These are phyloP conservation scores for Gaertneriomyces sp. DNA, from an alignment of 192 early-diverging fungal genomes.

Conservation along the genomic window DNA sequence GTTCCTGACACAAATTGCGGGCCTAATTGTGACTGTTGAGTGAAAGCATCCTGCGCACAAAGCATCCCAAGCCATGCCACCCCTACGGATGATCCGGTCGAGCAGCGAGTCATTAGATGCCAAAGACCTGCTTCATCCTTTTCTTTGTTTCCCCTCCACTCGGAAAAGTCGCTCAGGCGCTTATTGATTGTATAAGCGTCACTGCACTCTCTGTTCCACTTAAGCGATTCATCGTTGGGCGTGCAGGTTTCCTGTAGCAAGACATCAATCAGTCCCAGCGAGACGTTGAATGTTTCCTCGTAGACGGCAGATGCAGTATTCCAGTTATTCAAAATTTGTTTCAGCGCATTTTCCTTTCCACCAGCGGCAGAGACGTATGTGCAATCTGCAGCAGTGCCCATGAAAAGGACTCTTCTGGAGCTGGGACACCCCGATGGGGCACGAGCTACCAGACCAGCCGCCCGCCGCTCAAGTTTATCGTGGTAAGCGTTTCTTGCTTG, in stretches of 20 bases:
- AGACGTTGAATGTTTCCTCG: conserved; percentile 82
- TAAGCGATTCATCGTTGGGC: conserved; percentile 19
- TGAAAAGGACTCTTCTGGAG: conserved; percentile 39
- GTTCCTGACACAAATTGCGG: conserved; percentile 69
- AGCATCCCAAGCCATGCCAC: conserved; percentile 27
- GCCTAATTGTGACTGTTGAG: conserved; percentile 35
- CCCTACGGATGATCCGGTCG: conserved; percentile 49
- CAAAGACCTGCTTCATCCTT: conserved; percentile 81
- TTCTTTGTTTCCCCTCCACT: conserved; percentile 73
- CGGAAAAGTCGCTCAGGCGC: conserved; percentile 81
- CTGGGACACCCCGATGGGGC: conserved; percentile 25
- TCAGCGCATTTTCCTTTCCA: conserved; percentile 34
- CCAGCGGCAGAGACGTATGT: conserved; percentile 40
- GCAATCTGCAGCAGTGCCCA: conserved; percentile 52
- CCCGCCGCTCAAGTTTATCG: conserved; percentile 1
- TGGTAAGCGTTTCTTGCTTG: no score
- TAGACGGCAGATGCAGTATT: conserved; percentile 72
- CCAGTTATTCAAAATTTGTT: conserved; percentile 77
- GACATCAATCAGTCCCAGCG: conserved; percentile 75
- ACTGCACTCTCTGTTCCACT: conserved; percentile 80
- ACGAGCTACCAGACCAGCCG: conserved; percentile 13
- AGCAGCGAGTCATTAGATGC: conserved; percentile 83
- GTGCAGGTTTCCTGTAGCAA: conserved; percentile 58
- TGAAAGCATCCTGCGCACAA: background rate
- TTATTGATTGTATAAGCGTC: conserved; percentile 57